Evolutionary conservation across 2,329 filamentous ascomycete genomes (phyloP).

Genomic region (Phaeosphaeria sp.): DNA sequence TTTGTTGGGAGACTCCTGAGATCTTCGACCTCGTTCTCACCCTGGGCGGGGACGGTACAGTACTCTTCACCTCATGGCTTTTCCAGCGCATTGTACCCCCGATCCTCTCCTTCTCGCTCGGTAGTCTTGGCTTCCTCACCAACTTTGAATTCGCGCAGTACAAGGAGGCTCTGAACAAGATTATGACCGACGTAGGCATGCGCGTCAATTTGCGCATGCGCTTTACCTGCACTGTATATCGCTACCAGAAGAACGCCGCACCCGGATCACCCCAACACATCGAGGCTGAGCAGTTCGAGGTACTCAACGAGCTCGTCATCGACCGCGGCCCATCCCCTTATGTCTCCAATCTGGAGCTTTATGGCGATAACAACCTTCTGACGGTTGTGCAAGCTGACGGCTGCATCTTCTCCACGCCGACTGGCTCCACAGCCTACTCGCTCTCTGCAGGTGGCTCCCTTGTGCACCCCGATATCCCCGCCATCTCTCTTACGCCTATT

Average conservation of each 20-base stretch:
- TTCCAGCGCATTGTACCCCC: slow-evolving; percentile 89
- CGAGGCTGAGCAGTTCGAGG: slow-evolving; percentile 95
- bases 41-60: slow-evolving; percentile 84
- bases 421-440: slow-evolving; percentile 88
- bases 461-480: slow-evolving; percentile 95
- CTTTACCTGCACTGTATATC: slow-evolving; percentile 97
- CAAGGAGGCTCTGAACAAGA: slow-evolving; percentile 81
- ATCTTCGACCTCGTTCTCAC: slow-evolving; percentile 94
- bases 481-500: slow-evolving; percentile 94
- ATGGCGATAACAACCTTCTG: slow-evolving; percentile 91
- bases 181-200: slow-evolving; percentile 97
- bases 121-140: slow-evolving; percentile 86
- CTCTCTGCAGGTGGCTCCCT: slow-evolving; percentile 94
- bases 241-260: slow-evolving; percentile 57
- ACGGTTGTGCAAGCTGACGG: slow-evolving; percentile 97
- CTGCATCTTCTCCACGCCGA: slow-evolving; percentile 97
- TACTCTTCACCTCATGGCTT: slow-evolving; percentile 89
- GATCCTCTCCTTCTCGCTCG: slow-evolving; percentile 82
- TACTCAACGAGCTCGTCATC: slow-evolving; percentile 97
- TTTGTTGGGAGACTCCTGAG: slow-evolving; percentile 93
- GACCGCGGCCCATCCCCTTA: slow-evolving; percentile 96
- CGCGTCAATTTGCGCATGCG: slow-evolving; percentile 97
- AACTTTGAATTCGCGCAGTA: slow-evolving; percentile 88
- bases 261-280: slow-evolving; percentile 68
- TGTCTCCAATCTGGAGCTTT: slow-evolving; percentile 94